Conservation (phyloP, 805 yeast genomes). For the Yamadazyma ubonensis region DNA sequence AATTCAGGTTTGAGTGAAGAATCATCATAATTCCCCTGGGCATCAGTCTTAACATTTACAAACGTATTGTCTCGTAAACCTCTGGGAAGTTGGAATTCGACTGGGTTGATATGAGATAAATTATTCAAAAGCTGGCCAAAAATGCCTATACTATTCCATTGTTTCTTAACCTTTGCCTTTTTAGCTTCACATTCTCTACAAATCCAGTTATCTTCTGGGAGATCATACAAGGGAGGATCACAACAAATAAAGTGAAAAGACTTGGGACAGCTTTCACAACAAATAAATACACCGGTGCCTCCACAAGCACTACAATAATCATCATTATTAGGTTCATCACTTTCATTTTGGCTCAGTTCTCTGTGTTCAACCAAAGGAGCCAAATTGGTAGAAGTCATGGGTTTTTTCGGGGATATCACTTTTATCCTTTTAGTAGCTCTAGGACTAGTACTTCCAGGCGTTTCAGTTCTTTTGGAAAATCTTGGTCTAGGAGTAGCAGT, state of each 20-base stretch:
- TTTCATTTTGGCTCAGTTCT: conserved; percentile 4
- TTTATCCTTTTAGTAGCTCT: conserved; percentile 25
- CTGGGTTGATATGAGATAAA: conserved; percentile 50
- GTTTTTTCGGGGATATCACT: conserved; percentile 31
- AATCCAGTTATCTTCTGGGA: conserved; percentile 90
- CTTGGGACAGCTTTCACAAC: conserved; percentile 91
- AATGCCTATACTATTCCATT: conserved; percentile 44
- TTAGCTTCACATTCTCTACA: conserved; percentile 71
- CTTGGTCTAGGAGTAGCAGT: conserved; percentile 3
- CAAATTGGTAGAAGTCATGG: conserved; percentile 17
- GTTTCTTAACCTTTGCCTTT: conserved; percentile 21
- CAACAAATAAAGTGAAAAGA: conserved; percentile 91
- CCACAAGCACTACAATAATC: conserved; percentile 93
- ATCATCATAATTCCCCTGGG: conserved; percentile 70
- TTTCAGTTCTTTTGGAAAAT: conserved; percentile 12
- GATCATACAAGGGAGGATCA: conserved; percentile 82
- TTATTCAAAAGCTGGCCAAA: conserved; percentile 64
- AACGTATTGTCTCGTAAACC: conserved; percentile 63
- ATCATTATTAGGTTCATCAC: conserved; percentile 50
- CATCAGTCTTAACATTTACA: conserved; percentile 66
- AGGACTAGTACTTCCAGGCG: conserved; percentile 13
- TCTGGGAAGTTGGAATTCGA: conserved; percentile 56
- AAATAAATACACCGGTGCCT: conserved; percentile 81
- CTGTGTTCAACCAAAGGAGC: conserved; percentile 2
- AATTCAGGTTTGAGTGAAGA: conserved; percentile 46